Conservation (phyloP, 2,329 filamentous ascomycete species). For the Talaromyces rugulosus region DNA sequence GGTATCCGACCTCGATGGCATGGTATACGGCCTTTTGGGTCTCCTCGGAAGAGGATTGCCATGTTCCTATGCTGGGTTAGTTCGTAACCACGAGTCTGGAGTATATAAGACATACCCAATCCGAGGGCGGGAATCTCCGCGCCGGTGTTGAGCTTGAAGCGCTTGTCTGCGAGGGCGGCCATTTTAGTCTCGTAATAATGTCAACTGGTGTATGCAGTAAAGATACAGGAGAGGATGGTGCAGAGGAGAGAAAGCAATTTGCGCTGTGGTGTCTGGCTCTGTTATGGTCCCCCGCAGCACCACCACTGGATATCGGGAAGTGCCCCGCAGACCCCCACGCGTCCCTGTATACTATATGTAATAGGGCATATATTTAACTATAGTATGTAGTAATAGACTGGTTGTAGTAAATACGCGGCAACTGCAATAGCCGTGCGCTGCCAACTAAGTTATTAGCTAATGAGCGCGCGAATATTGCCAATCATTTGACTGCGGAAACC, state of each 20-base stretch:
- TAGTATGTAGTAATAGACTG: too few species aligned
- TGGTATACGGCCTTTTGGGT: conserved; percentile 46
- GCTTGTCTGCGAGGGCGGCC: conserved; percentile 22
- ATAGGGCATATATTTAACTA: too few species aligned
- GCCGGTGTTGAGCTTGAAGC: conserved; percentile 46
- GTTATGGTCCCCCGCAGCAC: neutral
- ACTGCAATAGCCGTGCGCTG: neutral
- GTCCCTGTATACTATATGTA: neutral
- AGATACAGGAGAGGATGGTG: neutral
- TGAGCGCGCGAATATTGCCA: too few species aligned
- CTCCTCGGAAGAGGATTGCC: conserved; percentile 44
- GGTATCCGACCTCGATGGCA: conserved; percentile 48
- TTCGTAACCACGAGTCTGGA: neutral
- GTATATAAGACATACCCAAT: conserved; percentile 32
- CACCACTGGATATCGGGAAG: neutral
- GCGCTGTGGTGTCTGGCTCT: neutral
- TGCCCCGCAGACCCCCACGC: neutral
- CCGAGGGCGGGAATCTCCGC: conserved; percentile 46
- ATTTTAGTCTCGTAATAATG: neutral
- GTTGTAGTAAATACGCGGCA: neutral
- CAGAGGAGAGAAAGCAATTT: neutral
- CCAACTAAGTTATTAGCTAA: neutral
- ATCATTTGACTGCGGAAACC: conserved; percentile 1
- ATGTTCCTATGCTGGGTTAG: conserved; percentile 31
- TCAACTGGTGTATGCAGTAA: neutral